Evolutionary conservation across 2,329 filamentous ascomycete genomes (phyloP), one percentile per base, ranked within the genome.

Genomic region (Blastomyces percursus): DNA sequence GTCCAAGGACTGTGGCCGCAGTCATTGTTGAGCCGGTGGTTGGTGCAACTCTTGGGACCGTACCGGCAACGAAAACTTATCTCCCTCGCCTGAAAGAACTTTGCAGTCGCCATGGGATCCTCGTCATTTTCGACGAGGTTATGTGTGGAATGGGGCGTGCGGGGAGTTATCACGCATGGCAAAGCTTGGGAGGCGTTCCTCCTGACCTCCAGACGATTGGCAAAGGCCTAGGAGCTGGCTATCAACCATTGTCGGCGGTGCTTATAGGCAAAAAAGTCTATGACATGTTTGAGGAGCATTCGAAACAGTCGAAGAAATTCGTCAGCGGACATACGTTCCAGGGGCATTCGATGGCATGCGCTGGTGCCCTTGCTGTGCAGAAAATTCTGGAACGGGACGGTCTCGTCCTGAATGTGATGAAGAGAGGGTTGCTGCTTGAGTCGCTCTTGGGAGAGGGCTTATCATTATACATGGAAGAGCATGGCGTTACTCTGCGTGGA

Each of bases 321-420:
- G 73, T 73, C 32, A 82, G 84, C 67, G 82, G 82, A 0, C 82
- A 85, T 59, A 85, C 82, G 1, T 85, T 84, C 63, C 82, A 84
- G 68, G 80, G 79, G 5, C 80, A 81, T 64, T 78, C 82, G 0
- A 68, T 82, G 3, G 78, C 77, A 4, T 84, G 81, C 66, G 78
- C 79, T 5, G 79, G 77, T 2, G 82, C 78, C 1, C 71, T 79
- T 4, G 79, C 78, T 38, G 81, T 84, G 9, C 80, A 83, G 65
- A 72, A 72, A 44, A 81, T 83, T 61, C 75, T 85, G n/a, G 67
- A 72, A 14, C 74, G 82, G 9, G 78, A 82, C 2, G 72, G 77
- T 2, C 70, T 84, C 2, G 69, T 85, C 0, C 71, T 74, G 24
- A 84, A 74, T 59, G 71, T 74, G 19, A 67, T 68, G 3, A 65